Base-by-base conservation (phyloP, 805 yeast species). In the Saturnispora halmiae region DNA sequence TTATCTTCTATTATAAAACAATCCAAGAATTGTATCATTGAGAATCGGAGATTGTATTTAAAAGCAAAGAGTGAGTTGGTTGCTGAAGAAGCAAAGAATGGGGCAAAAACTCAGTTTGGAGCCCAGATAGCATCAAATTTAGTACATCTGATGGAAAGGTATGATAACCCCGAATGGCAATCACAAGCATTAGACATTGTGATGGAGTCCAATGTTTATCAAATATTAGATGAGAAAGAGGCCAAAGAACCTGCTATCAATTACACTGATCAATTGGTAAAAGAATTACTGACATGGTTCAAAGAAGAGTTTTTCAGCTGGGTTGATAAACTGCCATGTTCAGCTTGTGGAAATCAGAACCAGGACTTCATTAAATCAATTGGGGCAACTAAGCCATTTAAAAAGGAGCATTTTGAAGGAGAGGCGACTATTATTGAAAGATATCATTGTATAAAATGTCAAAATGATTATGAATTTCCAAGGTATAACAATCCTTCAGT, bases 251-350 rank as follows among this genome's bases (percentile, higher is more conserved):
- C 42, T 6, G 44, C 45, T 0, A 61, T 64, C 49, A 69, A 73
- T 14, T 67, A 73, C 42, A 69, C 73, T 29, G 90, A 82, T 53
- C 62, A 69, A 22, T 47, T 82, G 2, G 80, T 81, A 1, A 65
- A 64, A 46, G 81, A 73, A 45, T 54, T 79, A 25, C 59, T 82
- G 11, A 59, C 67, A 35, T 82, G 85, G 79, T 90, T 80, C 64
- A 86, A 85, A 50, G 65, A 77, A 30, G 79, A 75, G 31, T 87
- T 84, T 63, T 90, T 90, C 63, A 65, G 61, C 21, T 90, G 97
- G 97, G 78, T 84, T 7, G 81, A 82, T 51, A 69, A 69, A 28
- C 86, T 92, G 0, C 55, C 64, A 9, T 84, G 95, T 49, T 54
- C 63, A 0, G 38, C 38, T 0, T 82, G 94, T 56, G 67, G 65